Evolutionary conservation across 805 yeast genomes (phyloP), one percentile per base, ranked within the genome.

Genomic region (Candida rishiriensis): DNA sequence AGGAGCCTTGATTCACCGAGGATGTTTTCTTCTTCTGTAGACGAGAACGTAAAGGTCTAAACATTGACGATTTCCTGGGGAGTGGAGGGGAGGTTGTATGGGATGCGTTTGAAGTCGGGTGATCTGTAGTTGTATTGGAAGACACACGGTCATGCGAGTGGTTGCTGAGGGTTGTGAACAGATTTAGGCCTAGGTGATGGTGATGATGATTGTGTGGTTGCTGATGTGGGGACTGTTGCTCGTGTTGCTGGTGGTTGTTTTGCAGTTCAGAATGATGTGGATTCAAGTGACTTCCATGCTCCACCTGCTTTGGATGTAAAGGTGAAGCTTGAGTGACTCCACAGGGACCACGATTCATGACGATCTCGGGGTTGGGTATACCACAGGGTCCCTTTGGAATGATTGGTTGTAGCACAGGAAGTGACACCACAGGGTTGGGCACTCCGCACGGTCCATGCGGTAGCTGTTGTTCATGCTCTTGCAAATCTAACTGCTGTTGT

Each of bases 361-460:
- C 3, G 7, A 35, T 8, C 32, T 48, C 49, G 4, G 42, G 40
- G 39, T 48, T 48, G 12, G 39, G n/a, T 4, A 48, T 30, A 17
- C 51, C 51, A 44, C 51, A 48, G 11, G 51, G 51, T 6, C 51
- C 51, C 30, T 41, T 44, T 14, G 39, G n/a, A 13, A 29, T 12
- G 12, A 28, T 29, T 7, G 29, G 32, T 14, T 36, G 36, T 9
- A 33, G 11, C 3, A 29, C 36, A 5, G 29, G 40, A 3, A 38
- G 10, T 13, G 39, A n/a, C 12, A 34, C 14, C n/a, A 33, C 41
- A 3, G 46, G 49, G 26, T 44, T 44, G 3, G 46, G 47, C 13
- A 42, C 38, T 10, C 48, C 49, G 30, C 46, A 42, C 1, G 48
- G 47, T 9, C 51, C 51, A 21, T 44, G 41, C 8, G 26, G 26